phyloP scores from a whole-genome alignment of 2,329 filamentous ascomycete species.

The Aspergillus awamori region DNA sequence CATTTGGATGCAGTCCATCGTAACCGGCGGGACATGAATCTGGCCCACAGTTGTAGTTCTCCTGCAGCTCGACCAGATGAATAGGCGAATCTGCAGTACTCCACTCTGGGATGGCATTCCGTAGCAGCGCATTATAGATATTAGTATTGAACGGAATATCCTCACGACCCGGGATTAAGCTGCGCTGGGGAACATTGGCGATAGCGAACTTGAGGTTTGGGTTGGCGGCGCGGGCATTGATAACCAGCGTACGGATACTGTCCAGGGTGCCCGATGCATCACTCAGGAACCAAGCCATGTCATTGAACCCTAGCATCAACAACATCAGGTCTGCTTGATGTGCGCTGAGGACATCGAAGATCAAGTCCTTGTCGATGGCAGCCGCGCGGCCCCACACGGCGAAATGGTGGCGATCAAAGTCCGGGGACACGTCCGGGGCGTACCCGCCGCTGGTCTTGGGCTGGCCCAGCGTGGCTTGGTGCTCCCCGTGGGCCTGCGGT shows the following conservation, averaged over 20 bases:
- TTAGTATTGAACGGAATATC: slow-evolving; percentile 8
- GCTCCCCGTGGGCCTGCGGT: background rate
- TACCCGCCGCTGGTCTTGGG: slow-evolving; percentile 5
- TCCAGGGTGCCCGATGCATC: background rate
- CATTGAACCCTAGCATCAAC: slow-evolving; percentile 12
- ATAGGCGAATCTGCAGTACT: slow-evolving; percentile 3
- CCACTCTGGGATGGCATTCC: slow-evolving; percentile 1
- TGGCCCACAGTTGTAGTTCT: slow-evolving; percentile 7
- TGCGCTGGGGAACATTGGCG: slow-evolving; percentile 10
- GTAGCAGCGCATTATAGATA: slow-evolving; percentile 5
- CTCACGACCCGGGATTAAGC: slow-evolving; percentile 1
- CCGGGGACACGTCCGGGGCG: background rate
- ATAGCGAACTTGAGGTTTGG: slow-evolving; percentile 5
- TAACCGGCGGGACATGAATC: slow-evolving; percentile 7
- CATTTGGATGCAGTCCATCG: slow-evolving; percentile 8
- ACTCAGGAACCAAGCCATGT: slow-evolving; percentile 12
- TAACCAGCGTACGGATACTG: background rate
- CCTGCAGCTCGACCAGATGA: background rate
- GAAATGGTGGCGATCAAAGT: slow-evolving; percentile 2
- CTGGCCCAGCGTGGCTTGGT: background rate
- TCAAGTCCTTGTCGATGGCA: slow-evolving; percentile 1
- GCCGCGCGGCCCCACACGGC: slow-evolving; percentile 11
- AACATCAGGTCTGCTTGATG: slow-evolving; percentile 3
- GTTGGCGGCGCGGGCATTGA: background rate
- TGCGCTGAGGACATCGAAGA: background rate